Percentiles rank a stretch among this genome's conserved stretches.
Evolutionary conservation across 1,284 basidiomycete genomes (phyloP).

Genomic region (Leccinum cinnamomeum): DNA sequence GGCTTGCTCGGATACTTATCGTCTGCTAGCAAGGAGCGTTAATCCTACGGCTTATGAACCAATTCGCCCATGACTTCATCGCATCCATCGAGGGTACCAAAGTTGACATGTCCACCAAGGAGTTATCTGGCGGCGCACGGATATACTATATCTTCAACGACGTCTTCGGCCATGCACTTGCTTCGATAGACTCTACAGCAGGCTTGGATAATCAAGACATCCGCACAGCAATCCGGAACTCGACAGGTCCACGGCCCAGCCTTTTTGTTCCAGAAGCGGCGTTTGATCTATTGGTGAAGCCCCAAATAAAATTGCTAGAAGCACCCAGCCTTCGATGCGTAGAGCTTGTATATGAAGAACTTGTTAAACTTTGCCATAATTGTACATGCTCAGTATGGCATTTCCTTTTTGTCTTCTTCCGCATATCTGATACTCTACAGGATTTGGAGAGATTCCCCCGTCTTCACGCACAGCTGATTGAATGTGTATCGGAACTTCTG

Average conservation of each 20-base stretch:
- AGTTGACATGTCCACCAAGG: conserved; percentile 96
- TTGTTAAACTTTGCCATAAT: conserved; percentile 99
- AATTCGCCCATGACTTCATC: conserved; percentile 97
- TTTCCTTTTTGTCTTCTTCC: conserved; percentile 13
- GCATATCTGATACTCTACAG: conserved; percentile 41
- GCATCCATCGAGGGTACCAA: conserved; percentile 99
- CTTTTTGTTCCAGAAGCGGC: conserved; percentile 97
- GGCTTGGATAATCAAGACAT: conserved; percentile 96
- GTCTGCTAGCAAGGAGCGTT: conserved; percentile 71
- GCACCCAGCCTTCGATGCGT: conserved; percentile 94
- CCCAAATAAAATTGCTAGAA: conserved; percentile 97
- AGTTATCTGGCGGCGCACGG: conserved; percentile 95
- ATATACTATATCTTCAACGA: conserved; percentile 99
- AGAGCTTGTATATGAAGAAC: conserved; percentile 97
- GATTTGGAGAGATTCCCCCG: conserved; percentile 97
- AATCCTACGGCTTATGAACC: conserved; percentile 96
- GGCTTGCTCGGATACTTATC: conserved; percentile 12
- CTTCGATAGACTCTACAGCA: conserved; percentile 87
- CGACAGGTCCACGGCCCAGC: conserved; percentile 94
- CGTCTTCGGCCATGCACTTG: conserved; percentile 91
- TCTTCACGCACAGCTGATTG: conserved; percentile 91
- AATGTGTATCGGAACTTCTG: conserved; percentile 95
- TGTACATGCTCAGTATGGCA: conserved; percentile 80
- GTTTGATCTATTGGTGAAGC: conserved; percentile 97
- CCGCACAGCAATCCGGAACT: conserved; percentile 97